Conservation (phyloP, 2,329 filamentous ascomycete genomes). For the Alternaria brassicicola region DNA sequence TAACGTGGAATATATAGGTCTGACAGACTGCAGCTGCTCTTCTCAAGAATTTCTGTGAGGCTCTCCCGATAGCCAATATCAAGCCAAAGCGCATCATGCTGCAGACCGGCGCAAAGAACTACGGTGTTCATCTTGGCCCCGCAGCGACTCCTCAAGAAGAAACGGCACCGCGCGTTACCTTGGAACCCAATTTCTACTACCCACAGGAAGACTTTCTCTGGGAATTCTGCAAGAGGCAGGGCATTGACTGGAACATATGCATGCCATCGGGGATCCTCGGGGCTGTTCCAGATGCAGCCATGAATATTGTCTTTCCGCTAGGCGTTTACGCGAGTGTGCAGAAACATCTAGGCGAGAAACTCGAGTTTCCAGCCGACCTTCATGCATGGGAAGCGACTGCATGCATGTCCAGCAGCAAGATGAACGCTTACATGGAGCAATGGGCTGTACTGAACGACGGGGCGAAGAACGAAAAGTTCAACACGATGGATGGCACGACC, state of each 20-base stretch:
- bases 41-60: constrained; percentile 57
- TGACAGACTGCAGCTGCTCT: constrained; percentile 39
- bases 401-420: constrained; percentile 52
- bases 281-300: constrained; percentile 56
- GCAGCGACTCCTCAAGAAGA: constrained; percentile 54
- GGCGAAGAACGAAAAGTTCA: constrained; percentile 57
- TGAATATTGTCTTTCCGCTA: constrained; percentile 58
- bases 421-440: constrained; percentile 60
- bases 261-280: constrained; percentile 58
- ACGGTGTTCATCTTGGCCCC: constrained; percentile 57
- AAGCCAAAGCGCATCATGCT: constrained; percentile 56
- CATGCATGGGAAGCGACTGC: constrained; percentile 53
- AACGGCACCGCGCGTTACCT: constrained; percentile 50
- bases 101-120: constrained; percentile 61
- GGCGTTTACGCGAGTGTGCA: constrained; percentile 59
- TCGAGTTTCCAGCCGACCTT: constrained; percentile 55
- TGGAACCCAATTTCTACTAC: constrained; percentile 63
- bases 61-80: constrained; percentile 52
- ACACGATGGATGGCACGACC: constrained; percentile 53
- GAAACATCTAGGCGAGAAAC: constrained; percentile 48
- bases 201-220: constrained; percentile 58
- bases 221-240: constrained; percentile 50
- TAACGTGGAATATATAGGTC: background rate
- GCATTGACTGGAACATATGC: constrained; percentile 54
- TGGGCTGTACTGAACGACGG: constrained; percentile 56